Base-by-base conservation (phyloP, 306 rosid genomes). In the Oxytropis ochrocephala region DNA sequence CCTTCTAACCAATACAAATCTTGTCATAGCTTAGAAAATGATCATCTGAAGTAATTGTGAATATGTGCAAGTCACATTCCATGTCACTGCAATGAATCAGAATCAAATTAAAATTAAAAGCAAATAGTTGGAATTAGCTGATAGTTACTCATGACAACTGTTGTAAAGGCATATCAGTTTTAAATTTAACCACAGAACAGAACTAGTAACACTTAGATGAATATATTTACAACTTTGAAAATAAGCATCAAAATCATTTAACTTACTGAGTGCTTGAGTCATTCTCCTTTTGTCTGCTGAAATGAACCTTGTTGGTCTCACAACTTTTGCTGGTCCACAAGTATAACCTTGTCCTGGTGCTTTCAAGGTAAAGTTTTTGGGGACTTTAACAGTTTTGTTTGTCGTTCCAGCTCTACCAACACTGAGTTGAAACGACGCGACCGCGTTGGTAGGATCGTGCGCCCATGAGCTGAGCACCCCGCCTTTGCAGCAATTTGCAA, bases 281-380 rank as follows among this genome's bases (percentile, higher is more conserved):
- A 75, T 84, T 73, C 97, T 84, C 67, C 97, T 79, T 67, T 87
- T 92, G 66, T 92, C 97, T 4, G 92, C 2, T 5, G 77, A 59
- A 38, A 75, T 17, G 53, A 84, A 92, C 44, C 52, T 74, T 64
- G 75, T 87, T 8, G 97, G 85, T 54, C 5, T 83, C 62, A 92
- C 95, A 29, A 81, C 42, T 48, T 77, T 84, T 11, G 89, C 96
- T 0, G 76, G 84, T 7, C 95, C 83, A 52, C 97, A 92, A 72
- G 95, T 89, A 65, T 92, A 92, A 16, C 97, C 97, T 0, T 95
- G 97, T 29, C 97, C 97, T 3, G 97, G 95, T 12, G 87, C 92
- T 61, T 73, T 79, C 53, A 92, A 74, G 64, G 97, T 89, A 73
- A 89, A 86, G 86, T 92, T 89, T 67, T 82, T 80, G 0, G 97